These are phyloP conservation scores for Agroathelia rolfsii DNA, from an alignment of 1,284 basidiomycete genomes.

Conservation along the genomic window DNA sequence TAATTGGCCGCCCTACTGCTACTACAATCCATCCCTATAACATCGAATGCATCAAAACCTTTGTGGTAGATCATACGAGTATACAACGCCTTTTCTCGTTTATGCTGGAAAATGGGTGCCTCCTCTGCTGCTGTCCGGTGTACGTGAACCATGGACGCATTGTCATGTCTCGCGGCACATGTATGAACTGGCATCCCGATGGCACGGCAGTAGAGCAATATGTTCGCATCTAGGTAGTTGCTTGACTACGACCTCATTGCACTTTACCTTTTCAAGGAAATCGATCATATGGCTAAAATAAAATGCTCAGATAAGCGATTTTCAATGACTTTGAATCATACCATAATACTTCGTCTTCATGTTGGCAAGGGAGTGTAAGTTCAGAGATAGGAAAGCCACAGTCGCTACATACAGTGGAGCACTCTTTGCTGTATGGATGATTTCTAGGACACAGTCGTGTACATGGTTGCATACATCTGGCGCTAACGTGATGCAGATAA, in stretches of 20 bases:
- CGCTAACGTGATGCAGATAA: conserved; percentile 40
- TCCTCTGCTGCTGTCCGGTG: too few relatives aligned
- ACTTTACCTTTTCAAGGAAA: conserved; percentile 33
- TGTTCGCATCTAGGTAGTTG: conserved; percentile 51
- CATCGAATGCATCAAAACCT: too few relatives aligned
- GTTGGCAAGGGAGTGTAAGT: conserved; percentile 58
- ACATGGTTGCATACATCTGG: conserved; percentile 44
- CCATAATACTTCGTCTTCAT: conserved; percentile 40
- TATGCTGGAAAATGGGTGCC: too few relatives aligned
- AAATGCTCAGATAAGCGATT: background rate
- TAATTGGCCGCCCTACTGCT: too few relatives aligned
- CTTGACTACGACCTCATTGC: conserved; percentile 34
- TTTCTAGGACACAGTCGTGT: conserved; percentile 38
- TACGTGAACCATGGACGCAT: too few relatives aligned
- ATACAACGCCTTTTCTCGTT: too few relatives aligned
- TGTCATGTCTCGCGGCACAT: too few relatives aligned
- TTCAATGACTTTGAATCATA: too few relatives aligned
- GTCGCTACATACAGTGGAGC: conserved; percentile 44
- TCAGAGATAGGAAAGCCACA: conserved; percentile 40
- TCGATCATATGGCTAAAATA: conserved; percentile 36
- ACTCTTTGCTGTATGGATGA: conserved; percentile 53
- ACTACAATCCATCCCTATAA: too few relatives aligned
- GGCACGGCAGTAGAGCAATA: conserved; percentile 33
- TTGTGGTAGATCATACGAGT: too few relatives aligned
- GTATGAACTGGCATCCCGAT: too few relatives aligned